A percentile compares a stretch with the other conserved stretches of the same genome.
Evolutionary conservation across 306 rosid species (phyloP).

Genomic region (Sicyos edulis): DNA sequence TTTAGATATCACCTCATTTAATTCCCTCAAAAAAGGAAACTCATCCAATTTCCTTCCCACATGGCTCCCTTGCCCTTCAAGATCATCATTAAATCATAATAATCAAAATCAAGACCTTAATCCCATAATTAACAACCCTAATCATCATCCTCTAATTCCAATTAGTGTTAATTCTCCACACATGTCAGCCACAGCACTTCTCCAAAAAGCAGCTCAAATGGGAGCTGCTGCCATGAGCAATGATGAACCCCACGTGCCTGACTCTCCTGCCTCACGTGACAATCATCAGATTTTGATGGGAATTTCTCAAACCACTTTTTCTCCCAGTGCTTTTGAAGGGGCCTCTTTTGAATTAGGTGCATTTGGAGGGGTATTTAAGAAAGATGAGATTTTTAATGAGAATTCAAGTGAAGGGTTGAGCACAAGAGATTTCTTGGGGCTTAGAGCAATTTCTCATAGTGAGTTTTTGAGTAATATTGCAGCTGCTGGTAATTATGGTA

Average conservation of each 20-base stretch:
- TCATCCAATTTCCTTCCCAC: slow-evolving; percentile 47
- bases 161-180: slow-evolving; percentile 40
- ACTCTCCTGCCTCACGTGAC: slow-evolving; percentile 36
- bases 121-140: slow-evolving; percentile 57
- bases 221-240: slow-evolving; percentile 73
- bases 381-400: neutral
- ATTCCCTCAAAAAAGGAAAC: slow-evolving; percentile 47
- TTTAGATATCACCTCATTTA: slow-evolving; percentile 32
- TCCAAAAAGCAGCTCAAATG: slow-evolving; percentile 95
- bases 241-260: slow-evolving; percentile 44
- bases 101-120: neutral
- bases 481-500: slow-evolving; percentile 57
- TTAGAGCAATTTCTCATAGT: slow-evolving; percentile 59
- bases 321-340: slow-evolving; percentile 38
- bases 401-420: neutral
- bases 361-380: slow-evolving; percentile 37
- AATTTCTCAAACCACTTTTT: slow-evolving; percentile 16
- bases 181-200: slow-evolving; percentile 96
- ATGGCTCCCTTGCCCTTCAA: slow-evolving; percentile 39
- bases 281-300: slow-evolving; percentile 25
- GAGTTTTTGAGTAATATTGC: slow-evolving; percentile 46
- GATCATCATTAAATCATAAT: neutral
- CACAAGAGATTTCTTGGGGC: slow-evolving; percentile 82
- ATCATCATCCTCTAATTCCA: neutral
- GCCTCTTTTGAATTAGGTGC: slow-evolving; percentile 50